Evolutionary conservation across 2,329 filamentous ascomycete genomes (phyloP).

Genomic region (Cladobotryum protrusum): DNA sequence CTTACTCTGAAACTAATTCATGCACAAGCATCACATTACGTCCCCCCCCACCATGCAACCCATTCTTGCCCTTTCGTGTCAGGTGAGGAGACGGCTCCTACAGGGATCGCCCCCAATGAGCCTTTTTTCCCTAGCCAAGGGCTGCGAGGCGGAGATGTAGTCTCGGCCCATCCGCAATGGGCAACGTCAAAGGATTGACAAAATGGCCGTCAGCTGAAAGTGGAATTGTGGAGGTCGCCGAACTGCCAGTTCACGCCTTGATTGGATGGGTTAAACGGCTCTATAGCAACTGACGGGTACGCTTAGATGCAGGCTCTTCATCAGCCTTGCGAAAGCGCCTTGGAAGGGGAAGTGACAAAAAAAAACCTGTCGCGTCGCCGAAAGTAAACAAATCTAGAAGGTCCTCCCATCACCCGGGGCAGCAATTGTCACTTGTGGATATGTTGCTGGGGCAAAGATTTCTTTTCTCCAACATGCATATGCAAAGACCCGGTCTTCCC

Average conservation of each 20-base stretch:
- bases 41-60: conserved; percentile 23
- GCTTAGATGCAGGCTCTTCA: conserved; percentile 3
- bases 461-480: too few species aligned
- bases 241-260: background rate
- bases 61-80: background rate
- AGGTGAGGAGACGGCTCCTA: conserved; percentile 16
- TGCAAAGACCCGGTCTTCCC: too few species aligned
- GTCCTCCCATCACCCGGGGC: background rate
- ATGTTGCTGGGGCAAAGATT: too few species aligned
- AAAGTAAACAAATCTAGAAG: conserved; percentile 3
- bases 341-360: background rate
- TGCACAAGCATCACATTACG: conserved; percentile 22
- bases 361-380: background rate
- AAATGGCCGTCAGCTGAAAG: conserved; percentile 7
- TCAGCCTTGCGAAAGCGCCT: conserved; percentile 1
- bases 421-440: too few species aligned
- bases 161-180: conserved; percentile 8
- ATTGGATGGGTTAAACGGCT: background rate
- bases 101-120: background rate
- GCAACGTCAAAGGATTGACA: conserved; percentile 5
- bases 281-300: conserved; percentile 4
- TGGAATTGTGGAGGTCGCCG: background rate
- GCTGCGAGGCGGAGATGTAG: background rate
- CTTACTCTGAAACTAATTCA: conserved; percentile 21
- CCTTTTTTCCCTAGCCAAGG: background rate